A percentile compares a stretch with the other conserved stretches of the same genome.
These are phyloP conservation scores for Pythium pyrilobum DNA, from an alignment of 352 stramenopile genomes.

Conservation along the genomic window DNA sequence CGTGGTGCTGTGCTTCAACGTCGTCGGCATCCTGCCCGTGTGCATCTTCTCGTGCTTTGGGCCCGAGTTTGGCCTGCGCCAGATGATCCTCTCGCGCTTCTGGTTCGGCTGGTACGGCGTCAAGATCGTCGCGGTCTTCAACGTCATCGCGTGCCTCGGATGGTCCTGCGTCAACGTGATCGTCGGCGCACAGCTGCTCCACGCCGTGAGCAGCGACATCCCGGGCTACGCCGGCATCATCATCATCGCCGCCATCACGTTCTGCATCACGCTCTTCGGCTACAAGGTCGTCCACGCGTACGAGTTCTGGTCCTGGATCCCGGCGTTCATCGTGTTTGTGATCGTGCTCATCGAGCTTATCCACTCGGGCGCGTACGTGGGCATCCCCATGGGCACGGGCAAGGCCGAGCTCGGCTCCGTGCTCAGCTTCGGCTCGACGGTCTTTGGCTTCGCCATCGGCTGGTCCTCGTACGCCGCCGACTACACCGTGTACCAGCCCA, in stretches of 20 bases:
- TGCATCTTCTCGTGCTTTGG: constrained; percentile 43
- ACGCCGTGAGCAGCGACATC: constrained; percentile 39
- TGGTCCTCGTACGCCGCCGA: constrained; percentile 35
- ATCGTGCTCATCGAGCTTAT: constrained; percentile 37
- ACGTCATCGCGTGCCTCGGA: constrained; percentile 33
- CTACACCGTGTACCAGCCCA: constrained; percentile 43
- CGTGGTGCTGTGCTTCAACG: constrained; percentile 36
- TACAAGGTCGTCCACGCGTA: constrained; percentile 48
- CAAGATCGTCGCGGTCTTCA: constrained; percentile 41
- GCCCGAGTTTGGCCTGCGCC: constrained; percentile 34
- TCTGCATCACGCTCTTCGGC: constrained; percentile 41
- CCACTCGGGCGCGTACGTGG: constrained; percentile 31
- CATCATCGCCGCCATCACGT: constrained; percentile 38
- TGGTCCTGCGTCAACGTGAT: constrained; percentile 48
- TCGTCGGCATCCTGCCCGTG: constrained; percentile 37
- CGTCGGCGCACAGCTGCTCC: constrained; percentile 41
- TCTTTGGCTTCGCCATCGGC: constrained; percentile 37
- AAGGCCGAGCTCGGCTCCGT: constrained; percentile 28
- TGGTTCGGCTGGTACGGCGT: constrained; percentile 43
- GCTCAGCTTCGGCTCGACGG: constrained; percentile 28
- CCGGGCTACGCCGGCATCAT: constrained; percentile 39
- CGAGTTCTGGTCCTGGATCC: constrained; percentile 49
- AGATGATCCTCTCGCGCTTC: constrained; percentile 46
- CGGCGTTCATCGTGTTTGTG: constrained; percentile 39
- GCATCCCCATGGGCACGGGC: constrained; percentile 39